A percentile compares a stretch with the other conserved stretches of the same genome.
Evolutionary conservation across 345 rosid species (phyloP).

Genomic region (Carallia pectinifolia): DNA sequence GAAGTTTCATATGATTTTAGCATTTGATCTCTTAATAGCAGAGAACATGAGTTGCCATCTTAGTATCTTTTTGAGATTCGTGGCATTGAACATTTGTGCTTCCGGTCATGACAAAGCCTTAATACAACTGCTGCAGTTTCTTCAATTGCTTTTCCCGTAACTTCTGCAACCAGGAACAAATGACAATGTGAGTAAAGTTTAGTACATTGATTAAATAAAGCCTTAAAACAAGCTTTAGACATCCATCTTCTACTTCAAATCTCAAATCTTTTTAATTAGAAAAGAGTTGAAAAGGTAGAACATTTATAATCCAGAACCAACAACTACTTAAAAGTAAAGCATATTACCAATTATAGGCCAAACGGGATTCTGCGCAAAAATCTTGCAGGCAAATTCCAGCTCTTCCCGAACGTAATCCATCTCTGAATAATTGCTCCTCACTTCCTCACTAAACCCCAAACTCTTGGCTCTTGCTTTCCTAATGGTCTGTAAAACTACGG

Average conservation of each 20-base stretch:
- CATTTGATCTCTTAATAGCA: conserved; percentile 6
- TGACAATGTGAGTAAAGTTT: conserved; percentile 4
- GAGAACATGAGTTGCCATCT: conserved; percentile 17
- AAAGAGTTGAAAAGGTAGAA: background rate
- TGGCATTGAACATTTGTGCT: conserved; percentile 67
- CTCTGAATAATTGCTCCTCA: conserved; percentile 66
- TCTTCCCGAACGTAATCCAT: conserved; percentile 67
- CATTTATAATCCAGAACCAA: background rate
- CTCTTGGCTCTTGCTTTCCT: conserved; percentile 69
- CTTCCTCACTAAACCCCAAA: conserved; percentile 55
- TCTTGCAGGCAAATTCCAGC: conserved; percentile 58
- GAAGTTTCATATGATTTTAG: background rate
- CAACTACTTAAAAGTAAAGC: background rate
- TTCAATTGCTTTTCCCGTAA: conserved; percentile 87
- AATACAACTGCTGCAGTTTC: conserved; percentile 83
- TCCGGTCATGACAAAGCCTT: conserved; percentile 72
- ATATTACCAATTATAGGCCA: conserved; percentile 84
- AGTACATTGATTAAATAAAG: background rate
- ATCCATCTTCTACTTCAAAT: background rate
- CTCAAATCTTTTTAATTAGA: background rate
- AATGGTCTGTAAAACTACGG: conserved; percentile 65
- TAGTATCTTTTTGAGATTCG: conserved; percentile 72
- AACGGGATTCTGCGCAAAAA: conserved; percentile 67
- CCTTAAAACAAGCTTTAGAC: background rate
- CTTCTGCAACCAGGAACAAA: conserved; percentile 53